Conservation (phyloP, 169 alveolate species). For the Cryptosporidium baileyi region DNA sequence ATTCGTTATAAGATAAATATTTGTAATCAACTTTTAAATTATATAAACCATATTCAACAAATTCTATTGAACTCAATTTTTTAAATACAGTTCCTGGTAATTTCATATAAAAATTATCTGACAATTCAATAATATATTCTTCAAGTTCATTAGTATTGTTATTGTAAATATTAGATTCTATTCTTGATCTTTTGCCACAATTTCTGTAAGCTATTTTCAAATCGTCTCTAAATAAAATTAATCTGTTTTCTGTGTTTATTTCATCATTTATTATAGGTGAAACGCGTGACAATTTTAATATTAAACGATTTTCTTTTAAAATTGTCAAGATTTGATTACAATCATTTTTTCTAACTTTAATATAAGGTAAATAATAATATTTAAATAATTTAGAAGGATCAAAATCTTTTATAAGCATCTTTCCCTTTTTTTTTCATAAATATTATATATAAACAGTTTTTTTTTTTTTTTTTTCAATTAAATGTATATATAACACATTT, state of each 20-base stretch:
- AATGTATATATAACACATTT: too few relatives aligned
- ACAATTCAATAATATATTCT: slow-evolving; percentile 16
- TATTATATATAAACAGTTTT: neutral
- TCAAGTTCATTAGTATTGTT: neutral
- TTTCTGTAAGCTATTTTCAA: neutral
- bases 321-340: neutral
- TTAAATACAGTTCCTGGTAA: slow-evolving; percentile 2
- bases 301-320: neutral
- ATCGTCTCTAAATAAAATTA: slow-evolving; percentile 10
- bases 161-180: neutral
- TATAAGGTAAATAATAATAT: neutral
- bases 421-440: neutral
- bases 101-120: neutral
- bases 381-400: slow-evolving; percentile 2
- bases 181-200: neutral
- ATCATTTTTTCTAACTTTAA: neutral
- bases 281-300: slow-evolving; percentile 23
- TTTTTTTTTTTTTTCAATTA: too few relatives aligned
- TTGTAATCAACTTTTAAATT: slow-evolving; percentile 41
- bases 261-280: slow-evolving; percentile 36
- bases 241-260: neutral
- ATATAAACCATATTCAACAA: slow-evolving; percentile 15
- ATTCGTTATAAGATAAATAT: slow-evolving; percentile 21
- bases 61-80: neutral
- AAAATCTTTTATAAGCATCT: neutral